phyloP scores from a whole-genome alignment of 2,329 filamentous ascomycete genomes.

The Hysterium pulicare region DNA sequence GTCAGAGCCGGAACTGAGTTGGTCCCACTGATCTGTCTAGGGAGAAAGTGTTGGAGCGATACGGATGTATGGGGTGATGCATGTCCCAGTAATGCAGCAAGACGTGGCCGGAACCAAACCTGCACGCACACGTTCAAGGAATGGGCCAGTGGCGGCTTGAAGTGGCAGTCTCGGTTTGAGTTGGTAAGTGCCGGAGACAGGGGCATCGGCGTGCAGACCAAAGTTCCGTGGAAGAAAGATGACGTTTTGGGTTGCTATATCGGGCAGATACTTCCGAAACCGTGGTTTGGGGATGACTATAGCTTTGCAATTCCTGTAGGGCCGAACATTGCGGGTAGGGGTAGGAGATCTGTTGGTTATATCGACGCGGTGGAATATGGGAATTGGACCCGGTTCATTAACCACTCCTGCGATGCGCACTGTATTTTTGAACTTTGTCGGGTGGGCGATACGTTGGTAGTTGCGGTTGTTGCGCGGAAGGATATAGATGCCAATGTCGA shows the following conservation, averaged over 20 bases:
- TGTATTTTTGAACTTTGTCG: constrained; percentile 5
- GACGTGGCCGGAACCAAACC: too few species aligned
- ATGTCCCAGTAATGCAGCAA: too few species aligned
- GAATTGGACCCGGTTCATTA: constrained; percentile 10
- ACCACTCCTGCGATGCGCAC: constrained; percentile 11
- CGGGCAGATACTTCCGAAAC: constrained; percentile 7
- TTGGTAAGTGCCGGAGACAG: not conserved
- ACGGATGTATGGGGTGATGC: too few species aligned
- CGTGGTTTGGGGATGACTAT: constrained; percentile 6
- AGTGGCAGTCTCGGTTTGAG: constrained; percentile 6
- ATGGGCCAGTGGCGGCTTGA: constrained; percentile 5
- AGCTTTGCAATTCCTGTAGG: constrained; percentile 7
- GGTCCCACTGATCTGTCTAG: too few species aligned
- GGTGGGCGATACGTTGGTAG: constrained; percentile 6
- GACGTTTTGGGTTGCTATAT: constrained; percentile 5
- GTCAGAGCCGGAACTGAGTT: too few species aligned
- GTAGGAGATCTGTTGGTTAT: not conserved
- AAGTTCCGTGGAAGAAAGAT: constrained; percentile 3
- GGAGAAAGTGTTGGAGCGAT: too few species aligned
- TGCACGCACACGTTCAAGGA: constrained; percentile 10
- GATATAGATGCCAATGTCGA: constrained; percentile 5
- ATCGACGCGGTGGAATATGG: constrained; percentile 8
- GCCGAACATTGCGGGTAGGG: not conserved
- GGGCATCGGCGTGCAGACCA: constrained; percentile 4
- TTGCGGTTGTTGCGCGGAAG: constrained; percentile 3